These are phyloP conservation scores for Clonostachys chloroleuca DNA, from an alignment of 2,329 filamentous ascomycete species.

Conservation along the genomic window DNA sequence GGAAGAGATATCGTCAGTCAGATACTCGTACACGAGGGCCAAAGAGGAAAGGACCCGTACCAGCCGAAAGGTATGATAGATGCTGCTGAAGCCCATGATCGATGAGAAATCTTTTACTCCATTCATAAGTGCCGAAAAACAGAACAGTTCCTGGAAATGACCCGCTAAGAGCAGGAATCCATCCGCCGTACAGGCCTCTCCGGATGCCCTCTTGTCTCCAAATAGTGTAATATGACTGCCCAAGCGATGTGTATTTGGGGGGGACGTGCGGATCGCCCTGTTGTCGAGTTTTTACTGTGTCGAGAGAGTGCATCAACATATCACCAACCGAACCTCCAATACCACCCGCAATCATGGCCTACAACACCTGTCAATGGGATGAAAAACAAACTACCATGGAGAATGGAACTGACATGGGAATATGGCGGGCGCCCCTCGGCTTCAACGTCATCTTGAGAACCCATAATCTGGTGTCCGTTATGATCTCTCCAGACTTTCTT, in stretches of 20 bases:
- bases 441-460: constrained; percentile 24
- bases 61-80: constrained; percentile 79
- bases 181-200: constrained; percentile 88
- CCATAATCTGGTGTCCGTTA: constrained; percentile 22
- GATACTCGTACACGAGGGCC: neutral
- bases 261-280: constrained; percentile 93
- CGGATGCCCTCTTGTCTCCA: constrained; percentile 85
- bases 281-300: constrained; percentile 97
- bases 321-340: constrained; percentile 91
- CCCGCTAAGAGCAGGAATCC: constrained; percentile 82
- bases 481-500: neutral
- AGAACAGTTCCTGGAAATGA: constrained; percentile 91
- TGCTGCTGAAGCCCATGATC: constrained; percentile 79
- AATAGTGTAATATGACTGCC: constrained; percentile 88
- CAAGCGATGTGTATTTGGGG: constrained; percentile 87
- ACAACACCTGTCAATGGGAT: constrained; percentile 1
- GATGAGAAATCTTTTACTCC: constrained; percentile 84
- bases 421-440: constrained; percentile 38
- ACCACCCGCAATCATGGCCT: constrained; percentile 95
- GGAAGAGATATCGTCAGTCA: neutral
- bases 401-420: constrained; percentile 27
- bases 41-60: constrained; percentile 34
- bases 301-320: constrained; percentile 97
- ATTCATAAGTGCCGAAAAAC: constrained; percentile 97
- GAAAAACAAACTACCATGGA: neutral